Evolutionary conservation across 2,329 filamentous ascomycete genomes (phyloP).

Genomic region (Fusarium cyanostomum): DNA sequence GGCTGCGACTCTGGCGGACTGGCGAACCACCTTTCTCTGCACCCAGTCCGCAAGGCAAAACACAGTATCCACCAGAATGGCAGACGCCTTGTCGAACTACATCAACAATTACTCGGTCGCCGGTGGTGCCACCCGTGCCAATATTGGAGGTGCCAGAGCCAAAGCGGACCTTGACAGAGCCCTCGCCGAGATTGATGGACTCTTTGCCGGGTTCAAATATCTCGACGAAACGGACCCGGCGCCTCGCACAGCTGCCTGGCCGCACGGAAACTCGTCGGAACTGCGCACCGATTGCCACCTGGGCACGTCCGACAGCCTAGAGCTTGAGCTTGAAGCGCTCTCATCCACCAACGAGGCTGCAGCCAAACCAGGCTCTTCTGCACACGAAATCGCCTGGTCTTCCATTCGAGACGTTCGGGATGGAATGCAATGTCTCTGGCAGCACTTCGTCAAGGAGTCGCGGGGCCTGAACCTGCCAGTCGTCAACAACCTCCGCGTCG

Average conservation of each 20-base stretch:
- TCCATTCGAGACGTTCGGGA: slow-evolving; percentile 11
- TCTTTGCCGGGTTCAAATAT: slow-evolving; percentile 24
- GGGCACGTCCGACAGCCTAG: background rate
- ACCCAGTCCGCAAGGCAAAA: no score
- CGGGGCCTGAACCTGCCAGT: background rate
- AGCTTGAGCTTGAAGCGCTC: background rate
- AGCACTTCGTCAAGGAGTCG: background rate
- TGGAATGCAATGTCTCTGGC: slow-evolving; percentile 16
- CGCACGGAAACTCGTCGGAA: no score
- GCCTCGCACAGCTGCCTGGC: no score
- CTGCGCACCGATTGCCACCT: accelerated
- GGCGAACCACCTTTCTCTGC: slow-evolving; percentile 8
- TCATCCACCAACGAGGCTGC: accelerated
- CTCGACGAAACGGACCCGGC: slow-evolving; percentile 7
- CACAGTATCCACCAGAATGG: accelerated
- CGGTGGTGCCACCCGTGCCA: background rate
- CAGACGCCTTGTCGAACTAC: background rate
- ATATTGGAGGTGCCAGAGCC: background rate
- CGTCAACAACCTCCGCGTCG: slow-evolving; percentile 8
- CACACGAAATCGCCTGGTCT: slow-evolving; percentile 1
- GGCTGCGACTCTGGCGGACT: background rate
- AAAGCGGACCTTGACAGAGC: slow-evolving; percentile 1
- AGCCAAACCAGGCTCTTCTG: background rate
- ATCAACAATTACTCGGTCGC: background rate
- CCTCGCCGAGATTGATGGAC: slow-evolving; percentile 21